Conservation (phyloP, 331 rosid genomes). For the Rosa hybrid region DNA sequence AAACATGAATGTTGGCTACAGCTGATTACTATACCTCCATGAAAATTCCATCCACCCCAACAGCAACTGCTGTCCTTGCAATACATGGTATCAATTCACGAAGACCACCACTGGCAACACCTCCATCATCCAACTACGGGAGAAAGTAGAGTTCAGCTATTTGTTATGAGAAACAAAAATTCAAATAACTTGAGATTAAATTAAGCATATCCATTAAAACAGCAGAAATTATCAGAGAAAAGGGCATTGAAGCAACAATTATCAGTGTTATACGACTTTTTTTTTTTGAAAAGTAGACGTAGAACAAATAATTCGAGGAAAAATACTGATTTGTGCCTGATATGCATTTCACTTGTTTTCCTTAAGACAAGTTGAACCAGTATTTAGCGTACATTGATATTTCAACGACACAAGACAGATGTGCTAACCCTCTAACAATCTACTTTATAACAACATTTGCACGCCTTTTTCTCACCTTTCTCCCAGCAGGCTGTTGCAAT, state of each 20-base stretch:
- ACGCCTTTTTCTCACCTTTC: constrained; percentile 48
- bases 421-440: neutral
- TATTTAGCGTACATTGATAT: neutral
- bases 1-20: constrained; percentile 2
- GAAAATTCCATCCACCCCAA: constrained; percentile 97
- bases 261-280: neutral
- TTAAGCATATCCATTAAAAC: neutral
- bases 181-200: neutral
- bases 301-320: neutral
- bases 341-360: neutral
- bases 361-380: neutral
- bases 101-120: constrained; percentile 98
- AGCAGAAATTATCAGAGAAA: neutral
- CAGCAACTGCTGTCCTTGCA: constrained; percentile 94
- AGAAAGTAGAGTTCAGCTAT: constrained; percentile 31
- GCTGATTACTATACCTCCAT: constrained; percentile 66
- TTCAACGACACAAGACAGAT: neutral
- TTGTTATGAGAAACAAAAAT: constrained; percentile 5
- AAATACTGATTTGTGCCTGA: neutral
- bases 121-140: constrained; percentile 88
- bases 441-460: neutral
- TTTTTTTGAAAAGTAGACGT: neutral
- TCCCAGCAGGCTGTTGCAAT: constrained; percentile 97
- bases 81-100: constrained; percentile 96
- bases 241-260: neutral